Conservation (phyloP, 352 stramenopile genomes). For the Lagenidium sp. region DNA sequence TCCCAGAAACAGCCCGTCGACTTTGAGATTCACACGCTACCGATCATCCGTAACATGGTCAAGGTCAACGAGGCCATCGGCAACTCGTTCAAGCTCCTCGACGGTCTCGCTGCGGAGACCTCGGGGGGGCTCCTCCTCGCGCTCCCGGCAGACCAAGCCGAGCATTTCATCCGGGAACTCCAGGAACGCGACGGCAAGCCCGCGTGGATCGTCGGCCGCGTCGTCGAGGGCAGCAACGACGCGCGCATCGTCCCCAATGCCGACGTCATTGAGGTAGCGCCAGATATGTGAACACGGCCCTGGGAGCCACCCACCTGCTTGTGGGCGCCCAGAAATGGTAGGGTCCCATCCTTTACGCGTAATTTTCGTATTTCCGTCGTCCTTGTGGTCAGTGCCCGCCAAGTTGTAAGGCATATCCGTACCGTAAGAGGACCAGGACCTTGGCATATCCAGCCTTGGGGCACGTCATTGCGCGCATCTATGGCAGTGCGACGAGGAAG, state of each 20-base stretch:
- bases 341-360: too few species aligned
- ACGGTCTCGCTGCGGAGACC: slow-evolving; percentile 91
- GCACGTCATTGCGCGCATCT: too few species aligned
- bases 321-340: too few species aligned
- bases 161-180: slow-evolving; percentile 85
- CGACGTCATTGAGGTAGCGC: slow-evolving; percentile 46
- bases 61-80: slow-evolving; percentile 84
- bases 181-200: slow-evolving; percentile 79
- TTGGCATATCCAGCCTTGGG: too few species aligned
- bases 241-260: slow-evolving; percentile 45
- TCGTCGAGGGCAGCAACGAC: slow-evolving; percentile 67
- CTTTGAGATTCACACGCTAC: slow-evolving; percentile 91
- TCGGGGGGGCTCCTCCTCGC: slow-evolving; percentile 92
- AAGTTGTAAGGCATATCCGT: too few species aligned
- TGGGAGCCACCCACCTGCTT: too few species aligned
- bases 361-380: too few species aligned
- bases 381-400: too few species aligned
- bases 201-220: slow-evolving; percentile 90
- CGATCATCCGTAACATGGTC: slow-evolving; percentile 87
- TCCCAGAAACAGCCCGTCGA: slow-evolving; percentile 84
- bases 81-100: slow-evolving; percentile 89
- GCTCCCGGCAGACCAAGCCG: slow-evolving; percentile 75
- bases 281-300: slow-evolving; percentile 24
- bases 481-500: too few species aligned
- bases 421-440: too few species aligned